A percentile compares a stretch with the other conserved stretches of the same genome.
Evolutionary conservation across 2,329 filamentous ascomycete species (phyloP).

Genomic region (Berkeleyomyces rouxiae): DNA sequence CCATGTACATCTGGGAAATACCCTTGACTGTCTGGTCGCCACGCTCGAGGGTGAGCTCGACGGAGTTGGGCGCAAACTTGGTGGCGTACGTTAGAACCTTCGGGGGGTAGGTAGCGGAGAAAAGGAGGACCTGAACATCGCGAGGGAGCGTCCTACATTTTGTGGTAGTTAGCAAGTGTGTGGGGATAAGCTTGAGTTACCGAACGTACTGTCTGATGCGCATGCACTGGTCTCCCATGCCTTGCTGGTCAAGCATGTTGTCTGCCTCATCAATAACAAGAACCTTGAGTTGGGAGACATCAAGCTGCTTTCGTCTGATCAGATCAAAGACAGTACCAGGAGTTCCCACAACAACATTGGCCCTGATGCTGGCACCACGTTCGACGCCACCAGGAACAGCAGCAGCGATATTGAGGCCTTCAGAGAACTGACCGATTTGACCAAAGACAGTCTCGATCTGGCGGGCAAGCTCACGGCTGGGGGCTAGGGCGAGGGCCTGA

Average conservation of each 20-base stretch:
- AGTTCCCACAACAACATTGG: slow-evolving; percentile 77
- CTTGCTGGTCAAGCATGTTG: slow-evolving; percentile 95
- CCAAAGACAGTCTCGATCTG: slow-evolving; percentile 80
- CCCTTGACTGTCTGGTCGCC: slow-evolving; percentile 91
- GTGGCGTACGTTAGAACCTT: slow-evolving; percentile 71
- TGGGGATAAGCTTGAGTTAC: not conserved
- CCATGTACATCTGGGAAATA: slow-evolving; percentile 95
- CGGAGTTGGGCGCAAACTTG: slow-evolving; percentile 70
- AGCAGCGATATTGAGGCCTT: slow-evolving; percentile 57
- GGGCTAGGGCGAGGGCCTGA: slow-evolving; percentile 78
- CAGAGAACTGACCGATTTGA: slow-evolving; percentile 70
- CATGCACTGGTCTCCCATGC: slow-evolving; percentile 85
- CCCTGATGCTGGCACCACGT: slow-evolving; percentile 51
- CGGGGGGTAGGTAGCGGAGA: slow-evolving; percentile 85
- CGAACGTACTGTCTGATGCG: slow-evolving; percentile 61
- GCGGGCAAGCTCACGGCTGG: slow-evolving; percentile 82
- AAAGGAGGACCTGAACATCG: slow-evolving; percentile 73
- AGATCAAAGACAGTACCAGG: slow-evolving; percentile 86
- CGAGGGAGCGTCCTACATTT: slow-evolving; percentile 49
- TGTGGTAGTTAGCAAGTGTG: slow-evolving; percentile 19
- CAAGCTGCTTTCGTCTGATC: slow-evolving; percentile 59
- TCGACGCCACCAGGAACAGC: slow-evolving; percentile 66
- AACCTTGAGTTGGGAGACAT: slow-evolving; percentile 55
- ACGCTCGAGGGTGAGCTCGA: slow-evolving; percentile 72
- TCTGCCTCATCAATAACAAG: slow-evolving; percentile 93